Conservation (phyloP, 495 filamentous ascomycete genomes). For the Pseudevernia furfuracea region DNA sequence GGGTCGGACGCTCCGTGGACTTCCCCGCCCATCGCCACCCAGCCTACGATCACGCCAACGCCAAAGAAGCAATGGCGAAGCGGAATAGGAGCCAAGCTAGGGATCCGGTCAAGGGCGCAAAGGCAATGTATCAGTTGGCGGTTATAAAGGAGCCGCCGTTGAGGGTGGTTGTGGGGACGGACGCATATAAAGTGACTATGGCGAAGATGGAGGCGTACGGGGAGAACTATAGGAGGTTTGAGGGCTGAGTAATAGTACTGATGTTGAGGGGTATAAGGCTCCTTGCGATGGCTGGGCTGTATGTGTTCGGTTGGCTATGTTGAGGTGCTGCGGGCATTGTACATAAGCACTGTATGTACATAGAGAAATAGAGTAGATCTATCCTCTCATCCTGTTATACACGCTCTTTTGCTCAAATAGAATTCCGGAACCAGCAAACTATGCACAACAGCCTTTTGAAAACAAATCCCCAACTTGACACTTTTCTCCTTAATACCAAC, state of each 20-base stretch:
- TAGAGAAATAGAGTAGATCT: too few species aligned
- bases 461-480: too few species aligned
- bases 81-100: slow-evolving; percentile 37
- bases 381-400: too few species aligned
- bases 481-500: too few species aligned
- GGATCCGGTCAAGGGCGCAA: slow-evolving; percentile 38
- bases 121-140: slow-evolving; percentile 42
- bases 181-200: slow-evolving; percentile 36
- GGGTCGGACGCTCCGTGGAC: slow-evolving; percentile 34
- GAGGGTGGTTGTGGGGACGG: slow-evolving; percentile 37
- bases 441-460: too few species aligned
- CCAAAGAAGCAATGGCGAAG: slow-evolving; percentile 31
- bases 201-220: slow-evolving; percentile 34
- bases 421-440: too few species aligned
- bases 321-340: too few species aligned
- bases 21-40: slow-evolving; percentile 33
- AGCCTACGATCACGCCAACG: slow-evolving; percentile 40
- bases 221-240: slow-evolving; percentile 27
- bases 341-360: too few species aligned
- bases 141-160: slow-evolving; percentile 40
- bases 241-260: neutral
- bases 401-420: too few species aligned
- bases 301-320: neutral
- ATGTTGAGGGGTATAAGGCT: too few species aligned
- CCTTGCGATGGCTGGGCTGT: too few species aligned